These are phyloP conservation scores for Alternaria postmessia DNA, from an alignment of 2,329 filamentous ascomycete genomes.

Conservation along the genomic window DNA sequence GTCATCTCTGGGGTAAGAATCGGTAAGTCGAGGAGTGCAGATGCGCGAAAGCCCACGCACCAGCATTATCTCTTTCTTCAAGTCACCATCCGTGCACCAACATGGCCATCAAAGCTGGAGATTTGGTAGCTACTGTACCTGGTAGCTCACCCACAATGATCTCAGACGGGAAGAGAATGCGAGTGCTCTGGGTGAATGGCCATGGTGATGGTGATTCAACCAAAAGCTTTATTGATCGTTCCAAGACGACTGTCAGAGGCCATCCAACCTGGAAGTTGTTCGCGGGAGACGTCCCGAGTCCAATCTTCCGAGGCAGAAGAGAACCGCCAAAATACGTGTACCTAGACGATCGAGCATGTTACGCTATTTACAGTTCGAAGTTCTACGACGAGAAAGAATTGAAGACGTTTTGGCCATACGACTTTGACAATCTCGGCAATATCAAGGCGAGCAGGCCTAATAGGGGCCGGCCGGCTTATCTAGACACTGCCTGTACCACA, in stretches of 20 bases:
- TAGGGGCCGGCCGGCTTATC: slow-evolving; percentile 48
- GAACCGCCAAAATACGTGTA: slow-evolving; percentile 51
- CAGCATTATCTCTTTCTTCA: background rate
- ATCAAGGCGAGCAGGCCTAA: slow-evolving; percentile 45
- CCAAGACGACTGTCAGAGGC: slow-evolving; percentile 21
- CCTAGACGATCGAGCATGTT: slow-evolving; percentile 52
- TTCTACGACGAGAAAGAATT: slow-evolving; percentile 35
- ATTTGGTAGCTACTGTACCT: slow-evolving; percentile 6
- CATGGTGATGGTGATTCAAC: slow-evolving; percentile 48
- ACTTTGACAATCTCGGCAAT: slow-evolving; percentile 47
- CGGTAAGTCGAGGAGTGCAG: background rate
- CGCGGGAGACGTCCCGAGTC: slow-evolving; percentile 37
- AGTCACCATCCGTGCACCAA: background rate
- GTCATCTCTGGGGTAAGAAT: background rate
- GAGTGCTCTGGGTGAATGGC: slow-evolving; percentile 50
- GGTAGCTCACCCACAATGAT: slow-evolving; percentile 25
- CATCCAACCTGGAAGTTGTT: slow-evolving; percentile 53
- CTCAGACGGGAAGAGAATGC: slow-evolving; percentile 40
- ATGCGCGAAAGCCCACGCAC: background rate
- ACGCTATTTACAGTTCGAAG: slow-evolving; percentile 43
- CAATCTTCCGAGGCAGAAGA: slow-evolving; percentile 33
- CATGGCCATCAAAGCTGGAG: slow-evolving; percentile 6
- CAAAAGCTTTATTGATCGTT: slow-evolving; percentile 28
- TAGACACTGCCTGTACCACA: slow-evolving; percentile 19
- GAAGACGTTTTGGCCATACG: slow-evolving; percentile 47